phyloP scores from a whole-genome alignment of 306 rosid species.

The Bauhinia variegata region DNA sequence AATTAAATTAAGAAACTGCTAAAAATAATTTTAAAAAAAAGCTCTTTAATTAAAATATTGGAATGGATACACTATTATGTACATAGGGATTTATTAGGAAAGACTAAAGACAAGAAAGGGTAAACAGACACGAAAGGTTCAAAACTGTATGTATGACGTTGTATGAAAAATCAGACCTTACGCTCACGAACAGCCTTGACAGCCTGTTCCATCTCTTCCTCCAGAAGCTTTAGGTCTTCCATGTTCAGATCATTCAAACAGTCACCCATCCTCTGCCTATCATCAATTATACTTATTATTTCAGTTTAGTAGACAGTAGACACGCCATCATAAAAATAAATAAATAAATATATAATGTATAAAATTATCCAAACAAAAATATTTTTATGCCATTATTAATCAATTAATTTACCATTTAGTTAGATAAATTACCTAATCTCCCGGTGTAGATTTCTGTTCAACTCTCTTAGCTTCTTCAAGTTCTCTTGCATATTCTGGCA shows the following conservation, averaged over 20 bases:
- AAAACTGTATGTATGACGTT: no score
- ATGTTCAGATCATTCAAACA: conserved; percentile 60
- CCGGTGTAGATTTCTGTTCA: conserved; percentile 63
- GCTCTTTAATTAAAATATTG: no score
- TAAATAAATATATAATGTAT: no score
- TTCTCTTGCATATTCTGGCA: conserved; percentile 72
- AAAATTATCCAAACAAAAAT: no score
- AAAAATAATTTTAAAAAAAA: no score
- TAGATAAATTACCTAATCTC: conserved; percentile 64
- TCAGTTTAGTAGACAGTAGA: background rate
- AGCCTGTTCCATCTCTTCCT: conserved; percentile 69
- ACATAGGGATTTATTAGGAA: no score
- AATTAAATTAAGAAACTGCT: no score
- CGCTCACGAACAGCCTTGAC: conserved; percentile 63
- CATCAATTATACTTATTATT: background rate
- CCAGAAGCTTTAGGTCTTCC: conserved; percentile 59
- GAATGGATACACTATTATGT: no score
- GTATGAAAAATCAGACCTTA: conserved; percentile 65
- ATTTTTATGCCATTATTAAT: no score
- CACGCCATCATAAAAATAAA: background rate
- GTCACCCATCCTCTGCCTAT: conserved; percentile 80
- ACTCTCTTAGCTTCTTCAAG: conserved; percentile 64
- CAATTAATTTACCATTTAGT: no score
- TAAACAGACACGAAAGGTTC: no score
- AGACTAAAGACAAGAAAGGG: no score